These are phyloP conservation scores for Solanum hybrid DNA, from an alignment of 305 asterid genomes.

Conservation along the genomic window DNA sequence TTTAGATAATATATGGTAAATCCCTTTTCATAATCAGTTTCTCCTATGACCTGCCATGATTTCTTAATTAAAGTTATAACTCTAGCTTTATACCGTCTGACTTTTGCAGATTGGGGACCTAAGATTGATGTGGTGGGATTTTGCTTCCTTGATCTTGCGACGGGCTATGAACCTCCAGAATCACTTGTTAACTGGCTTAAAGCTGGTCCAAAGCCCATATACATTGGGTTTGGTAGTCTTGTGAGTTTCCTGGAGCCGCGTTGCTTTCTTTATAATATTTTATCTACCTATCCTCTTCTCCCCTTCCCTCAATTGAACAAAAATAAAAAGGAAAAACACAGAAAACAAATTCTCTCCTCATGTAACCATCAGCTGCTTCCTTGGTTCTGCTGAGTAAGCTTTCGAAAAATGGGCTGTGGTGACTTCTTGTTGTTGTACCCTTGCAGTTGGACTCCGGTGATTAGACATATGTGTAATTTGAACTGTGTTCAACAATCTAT, in stretches of 20 bases:
- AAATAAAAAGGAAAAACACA: not conserved
- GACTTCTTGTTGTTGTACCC: not conserved
- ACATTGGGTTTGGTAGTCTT: constrained; percentile 91
- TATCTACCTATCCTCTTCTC: not conserved
- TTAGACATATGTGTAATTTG: not conserved
- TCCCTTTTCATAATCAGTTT: not conserved
- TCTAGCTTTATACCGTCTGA: not conserved
- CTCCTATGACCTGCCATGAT: not conserved
- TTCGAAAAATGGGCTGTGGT: not conserved
- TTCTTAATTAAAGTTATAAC: not conserved
- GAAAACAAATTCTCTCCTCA: not conserved
- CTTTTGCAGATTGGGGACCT: constrained; percentile 78
- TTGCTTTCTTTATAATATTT: not conserved
- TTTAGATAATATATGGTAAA: not conserved
- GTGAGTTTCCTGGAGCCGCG: constrained; percentile 34
- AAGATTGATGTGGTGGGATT: constrained; percentile 92
- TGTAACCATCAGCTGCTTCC: not conserved
- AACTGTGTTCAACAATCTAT: not conserved
- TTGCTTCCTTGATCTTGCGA: constrained; percentile 87
- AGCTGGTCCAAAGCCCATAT: constrained; percentile 62
- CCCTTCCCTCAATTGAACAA: not conserved
- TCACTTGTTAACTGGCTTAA: constrained; percentile 70
- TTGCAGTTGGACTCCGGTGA: not conserved
- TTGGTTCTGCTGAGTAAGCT: not conserved
- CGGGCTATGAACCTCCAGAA: constrained; percentile 69